Conservation (phyloP, 1,284 basidiomycete genomes). For the Pseudomicrostroma phylloplanum region DNA sequence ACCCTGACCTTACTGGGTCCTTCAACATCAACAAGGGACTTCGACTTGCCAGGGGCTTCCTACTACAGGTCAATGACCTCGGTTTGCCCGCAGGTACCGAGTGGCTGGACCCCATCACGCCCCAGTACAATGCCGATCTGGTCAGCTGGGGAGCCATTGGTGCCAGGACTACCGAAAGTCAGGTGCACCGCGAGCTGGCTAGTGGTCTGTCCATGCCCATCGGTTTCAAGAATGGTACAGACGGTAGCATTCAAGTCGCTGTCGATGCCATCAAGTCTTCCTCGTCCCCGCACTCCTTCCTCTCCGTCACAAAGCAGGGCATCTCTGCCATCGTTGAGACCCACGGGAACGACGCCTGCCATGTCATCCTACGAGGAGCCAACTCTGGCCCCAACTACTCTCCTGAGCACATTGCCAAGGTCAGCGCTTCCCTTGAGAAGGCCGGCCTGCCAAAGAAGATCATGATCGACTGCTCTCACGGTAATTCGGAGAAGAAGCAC, state of each 20-base stretch:
- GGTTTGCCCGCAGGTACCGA: constrained; percentile 52
- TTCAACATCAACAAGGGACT: constrained; percentile 96
- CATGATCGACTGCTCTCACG: constrained; percentile 75
- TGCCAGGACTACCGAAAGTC: constrained; percentile 69
- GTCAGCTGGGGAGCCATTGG: constrained; percentile 98
- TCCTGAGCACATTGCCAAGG: constrained; percentile 27
- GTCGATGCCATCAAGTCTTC: constrained; percentile 94
- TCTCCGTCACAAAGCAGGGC: constrained; percentile 93
- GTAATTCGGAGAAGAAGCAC: constrained; percentile 61
- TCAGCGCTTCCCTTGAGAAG: constrained; percentile 29
- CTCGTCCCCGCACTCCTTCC: constrained; percentile 88
- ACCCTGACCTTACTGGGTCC: constrained; percentile 70
- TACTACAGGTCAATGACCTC: constrained; percentile 59
- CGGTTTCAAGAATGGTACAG: constrained; percentile 61
- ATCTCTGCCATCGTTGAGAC: constrained; percentile 51
- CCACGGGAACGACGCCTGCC: constrained; percentile 48
- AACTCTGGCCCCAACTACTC: constrained; percentile 49
- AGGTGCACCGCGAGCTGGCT: constrained; percentile 79
- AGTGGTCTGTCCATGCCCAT: constrained; percentile 85
- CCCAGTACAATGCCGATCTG: constrained; percentile 92
- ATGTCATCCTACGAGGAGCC: constrained; percentile 48
- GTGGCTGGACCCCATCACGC: constrained; percentile 68
- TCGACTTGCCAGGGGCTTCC: constrained; percentile 77
- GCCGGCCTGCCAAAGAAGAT: constrained; percentile 34
- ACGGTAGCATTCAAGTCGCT: constrained; percentile 55